Conservation (phyloP, 805 yeast species). For the Kregervanrija pseudodelftensis region DNA sequence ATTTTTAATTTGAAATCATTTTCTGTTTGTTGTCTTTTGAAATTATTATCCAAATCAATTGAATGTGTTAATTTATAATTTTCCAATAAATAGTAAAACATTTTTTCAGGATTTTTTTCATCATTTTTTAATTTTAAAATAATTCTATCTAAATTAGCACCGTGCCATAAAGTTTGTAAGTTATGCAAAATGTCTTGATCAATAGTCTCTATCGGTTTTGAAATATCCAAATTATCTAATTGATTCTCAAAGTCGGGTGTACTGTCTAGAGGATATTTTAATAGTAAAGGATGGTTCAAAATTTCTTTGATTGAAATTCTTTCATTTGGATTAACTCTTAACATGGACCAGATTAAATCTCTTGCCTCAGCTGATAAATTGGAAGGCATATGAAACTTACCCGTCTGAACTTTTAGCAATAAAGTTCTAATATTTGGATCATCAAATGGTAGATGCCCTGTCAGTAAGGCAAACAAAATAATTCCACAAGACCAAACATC, state of each 20-base stretch:
- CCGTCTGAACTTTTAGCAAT: slow-evolving; percentile 68
- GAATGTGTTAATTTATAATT: slow-evolving; percentile 27
- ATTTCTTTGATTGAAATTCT: slow-evolving; percentile 67
- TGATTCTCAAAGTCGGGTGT: slow-evolving; percentile 17
- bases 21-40: too few relatives aligned
- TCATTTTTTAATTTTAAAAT: slow-evolving; percentile 20
- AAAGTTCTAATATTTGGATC: slow-evolving; percentile 71
- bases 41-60: background rate
- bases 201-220: slow-evolving; percentile 25
- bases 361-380: slow-evolving; percentile 58
- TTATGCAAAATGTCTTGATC: slow-evolving; percentile 47
- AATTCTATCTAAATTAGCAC: slow-evolving; percentile 33
- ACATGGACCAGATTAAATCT: slow-evolving; percentile 57
- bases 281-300: slow-evolving; percentile 48
- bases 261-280: slow-evolving; percentile 40
- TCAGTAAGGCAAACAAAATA: slow-evolving; percentile 66
- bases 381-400: slow-evolving; percentile 65
- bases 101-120: slow-evolving; percentile 27
- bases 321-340: slow-evolving; percentile 61
- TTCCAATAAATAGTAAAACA: slow-evolving; percentile 29
- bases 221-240: slow-evolving; percentile 20
- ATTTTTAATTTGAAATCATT: slow-evolving; percentile 1
- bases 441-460: slow-evolving; percentile 80
- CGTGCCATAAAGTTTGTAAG: slow-evolving; percentile 52
- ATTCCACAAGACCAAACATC: slow-evolving; percentile 91